Evolutionary conservation across 441 rosid genomes (phyloP), one percentile per base, ranked within the genome.

Genomic region (Jatropha multifida): DNA sequence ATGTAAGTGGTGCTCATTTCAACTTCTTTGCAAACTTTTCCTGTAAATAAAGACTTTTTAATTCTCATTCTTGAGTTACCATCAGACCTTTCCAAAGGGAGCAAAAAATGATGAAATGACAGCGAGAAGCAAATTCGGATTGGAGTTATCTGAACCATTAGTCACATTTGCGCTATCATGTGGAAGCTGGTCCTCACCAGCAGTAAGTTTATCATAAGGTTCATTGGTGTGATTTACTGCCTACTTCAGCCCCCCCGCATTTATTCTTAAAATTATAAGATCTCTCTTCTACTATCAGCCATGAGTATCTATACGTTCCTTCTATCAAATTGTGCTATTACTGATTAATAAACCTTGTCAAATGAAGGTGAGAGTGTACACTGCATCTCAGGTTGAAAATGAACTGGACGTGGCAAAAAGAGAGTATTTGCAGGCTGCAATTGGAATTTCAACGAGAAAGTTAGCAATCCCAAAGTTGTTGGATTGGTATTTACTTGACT

Each of bases 151-250:
- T n/a, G 93, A 94, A 85, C 97, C 95, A 3, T 78, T 90, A 82
- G 95, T 92, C 68, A 89, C 97, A 72, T 92, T 94, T 76, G 93
- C 91, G 52, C 94, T 91, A 59, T 85, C 94, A 38, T 94, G 97
- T 74, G 97, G 97, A 81, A 94, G 97, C 86, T 88, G 97, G 97
- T 92, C 97, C 80, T 94, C 97, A 61, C 98, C 98, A 58, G 93
- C 98, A 68, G 97, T 94, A 90, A 90, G 97, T 88, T 58, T 5
- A 73, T 20, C 69, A 59, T 52, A 17, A 63, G 41, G 49, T 49
- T 20, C 68, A 74, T 38, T 32, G 37, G 14, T 71, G 60, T 65
- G 54, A 63, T 69, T 73, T 15, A 49, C 73, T n/a, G 7, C 54
- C 71, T 27, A 42, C 44, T 71, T 44, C 27, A 65, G 52, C 65